phyloP scores from a whole-genome alignment of 2,329 filamentous ascomycete genomes.

The Xylaria sp. region DNA sequence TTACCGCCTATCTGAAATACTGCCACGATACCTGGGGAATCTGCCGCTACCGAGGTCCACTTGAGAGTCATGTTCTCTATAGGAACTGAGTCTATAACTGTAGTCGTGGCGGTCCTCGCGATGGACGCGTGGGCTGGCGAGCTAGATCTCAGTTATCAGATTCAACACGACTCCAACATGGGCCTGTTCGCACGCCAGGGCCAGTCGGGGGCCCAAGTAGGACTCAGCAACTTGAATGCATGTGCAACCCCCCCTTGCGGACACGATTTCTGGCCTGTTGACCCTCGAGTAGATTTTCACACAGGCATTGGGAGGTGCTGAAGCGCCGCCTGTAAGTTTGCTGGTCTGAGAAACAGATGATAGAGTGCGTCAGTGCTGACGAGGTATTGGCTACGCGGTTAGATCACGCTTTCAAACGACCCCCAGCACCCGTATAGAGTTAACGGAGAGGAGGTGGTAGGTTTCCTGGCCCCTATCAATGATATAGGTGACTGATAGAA shows the following conservation, averaged over 20 bases:
- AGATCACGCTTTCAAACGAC: slow-evolving; percentile 28
- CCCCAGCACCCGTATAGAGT: slow-evolving; percentile 21
- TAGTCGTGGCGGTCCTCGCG: slow-evolving; percentile 35
- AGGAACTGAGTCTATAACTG: slow-evolving; percentile 25
- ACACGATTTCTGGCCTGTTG: neutral
- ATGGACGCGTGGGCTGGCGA: slow-evolving; percentile 36
- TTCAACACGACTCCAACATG: slow-evolving; percentile 52
- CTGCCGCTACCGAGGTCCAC: neutral
- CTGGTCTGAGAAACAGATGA: neutral
- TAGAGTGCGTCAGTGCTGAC: neutral
- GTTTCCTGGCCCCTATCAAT: neutral
- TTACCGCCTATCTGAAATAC: neutral
- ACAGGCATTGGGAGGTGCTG: slow-evolving; percentile 9
- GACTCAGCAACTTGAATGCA: slow-evolving; percentile 51
- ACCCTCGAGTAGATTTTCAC: slow-evolving; percentile 17
- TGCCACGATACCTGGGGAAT: neutral
- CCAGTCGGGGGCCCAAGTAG: slow-evolving; percentile 32
- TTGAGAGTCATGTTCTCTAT: slow-evolving; percentile 15
- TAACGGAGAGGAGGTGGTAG: slow-evolving; percentile 13
- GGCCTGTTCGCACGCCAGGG: slow-evolving; percentile 50
- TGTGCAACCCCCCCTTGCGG: slow-evolving; percentile 3
- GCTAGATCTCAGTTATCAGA: slow-evolving; percentile 42
- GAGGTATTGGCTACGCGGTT: neutral
- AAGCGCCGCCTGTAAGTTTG: slow-evolving; percentile 21
- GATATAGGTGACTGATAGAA: slow-evolving; percentile 7